Evolutionary conservation across 805 yeast species (phyloP).

Genomic region (Ogataea corticis): DNA sequence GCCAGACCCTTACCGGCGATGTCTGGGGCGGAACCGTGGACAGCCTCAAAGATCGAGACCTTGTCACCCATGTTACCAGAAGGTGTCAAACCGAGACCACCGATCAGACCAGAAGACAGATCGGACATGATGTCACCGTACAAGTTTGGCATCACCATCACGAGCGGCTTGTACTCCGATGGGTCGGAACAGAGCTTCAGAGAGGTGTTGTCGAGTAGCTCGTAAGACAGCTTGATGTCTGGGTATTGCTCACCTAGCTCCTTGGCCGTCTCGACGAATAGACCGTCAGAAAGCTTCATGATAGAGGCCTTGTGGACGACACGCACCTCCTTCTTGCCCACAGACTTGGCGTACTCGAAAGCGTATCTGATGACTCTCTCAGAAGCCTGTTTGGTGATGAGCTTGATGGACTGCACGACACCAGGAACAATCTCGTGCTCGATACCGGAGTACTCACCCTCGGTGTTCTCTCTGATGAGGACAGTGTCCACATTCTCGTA

Average conservation of each 20-base stretch:
- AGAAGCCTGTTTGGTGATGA: conserved; percentile 94
- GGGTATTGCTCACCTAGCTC: conserved; percentile 91
- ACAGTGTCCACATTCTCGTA: conserved; percentile 90
- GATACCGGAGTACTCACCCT: conserved; percentile 99
- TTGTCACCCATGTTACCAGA: conserved; percentile 99
- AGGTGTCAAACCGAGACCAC: conserved; percentile 98
- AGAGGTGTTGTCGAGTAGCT: conserved; percentile 94
- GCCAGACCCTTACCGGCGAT: conserved; percentile 99
- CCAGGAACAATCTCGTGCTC: conserved; percentile 98
- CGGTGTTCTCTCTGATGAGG: conserved; percentile 97
- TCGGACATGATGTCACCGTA: conserved; percentile 99
- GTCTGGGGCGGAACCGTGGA: conserved; percentile 99
- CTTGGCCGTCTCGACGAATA: conserved; percentile 88
- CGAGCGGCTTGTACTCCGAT: conserved; percentile 78
- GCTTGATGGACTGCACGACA: conserved; percentile 95
- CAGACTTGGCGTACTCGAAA: conserved; percentile 90
- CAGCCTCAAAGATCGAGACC: conserved; percentile 98
- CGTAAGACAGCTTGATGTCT: conserved; percentile 77
- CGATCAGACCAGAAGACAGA: conserved; percentile 94
- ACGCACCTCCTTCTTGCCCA: conserved; percentile 81
- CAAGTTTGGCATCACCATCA: conserved; percentile 97
- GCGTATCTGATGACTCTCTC: conserved; percentile 97
- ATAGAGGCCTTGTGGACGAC: conserved; percentile 99
- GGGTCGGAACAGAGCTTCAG: conserved; percentile 90
- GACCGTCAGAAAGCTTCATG: conserved; percentile 97